These are phyloP conservation scores for Starmerella scarabaei DNA, from an alignment of 805 yeast species.

Conservation along the genomic window DNA sequence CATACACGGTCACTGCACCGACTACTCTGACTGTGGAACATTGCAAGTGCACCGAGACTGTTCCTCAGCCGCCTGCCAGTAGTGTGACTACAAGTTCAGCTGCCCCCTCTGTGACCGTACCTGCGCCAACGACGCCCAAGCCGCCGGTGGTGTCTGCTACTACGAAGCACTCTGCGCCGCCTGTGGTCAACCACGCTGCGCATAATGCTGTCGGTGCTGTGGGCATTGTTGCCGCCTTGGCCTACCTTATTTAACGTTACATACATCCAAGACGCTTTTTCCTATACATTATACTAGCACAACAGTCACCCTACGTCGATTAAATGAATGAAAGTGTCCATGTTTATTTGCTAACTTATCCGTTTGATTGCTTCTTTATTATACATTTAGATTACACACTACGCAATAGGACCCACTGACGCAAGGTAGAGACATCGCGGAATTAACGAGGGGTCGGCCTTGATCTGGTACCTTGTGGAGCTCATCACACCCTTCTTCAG, in stretches of 20 bases:
- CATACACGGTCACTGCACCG: constrained; percentile 23
- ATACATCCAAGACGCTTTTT: no score
- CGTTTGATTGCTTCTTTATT: not conserved
- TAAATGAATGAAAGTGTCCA: no score
- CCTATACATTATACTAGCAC: no score
- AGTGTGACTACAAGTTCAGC: constrained; percentile 6
- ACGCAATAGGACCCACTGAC: constrained; percentile 1
- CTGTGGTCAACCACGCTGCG: constrained; percentile 6
- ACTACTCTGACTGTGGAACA: constrained; percentile 33
- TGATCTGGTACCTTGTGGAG: constrained; percentile 53
- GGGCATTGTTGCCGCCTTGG: constrained; percentile 5
- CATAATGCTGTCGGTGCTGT: constrained; percentile 2
- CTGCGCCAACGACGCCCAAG: no score
- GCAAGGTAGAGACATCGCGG: constrained; percentile 51
- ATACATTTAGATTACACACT: not conserved
- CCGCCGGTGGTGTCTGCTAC: no score
- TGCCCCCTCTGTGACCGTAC: not conserved
- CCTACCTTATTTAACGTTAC: constrained; percentile 7
- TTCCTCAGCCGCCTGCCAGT: constrained; percentile 41
- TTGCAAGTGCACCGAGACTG: constrained; percentile 52
- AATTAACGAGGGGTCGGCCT: constrained; percentile 47
- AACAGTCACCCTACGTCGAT: no score
- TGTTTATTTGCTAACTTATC: not conserved
- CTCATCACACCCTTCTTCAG: constrained; percentile 75
- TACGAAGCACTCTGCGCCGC: no score